Evolutionary conservation across 2,329 filamentous ascomycete species (phyloP), one percentile per base, ranked within the genome.

Genomic region (Microsporum audouinii): DNA sequence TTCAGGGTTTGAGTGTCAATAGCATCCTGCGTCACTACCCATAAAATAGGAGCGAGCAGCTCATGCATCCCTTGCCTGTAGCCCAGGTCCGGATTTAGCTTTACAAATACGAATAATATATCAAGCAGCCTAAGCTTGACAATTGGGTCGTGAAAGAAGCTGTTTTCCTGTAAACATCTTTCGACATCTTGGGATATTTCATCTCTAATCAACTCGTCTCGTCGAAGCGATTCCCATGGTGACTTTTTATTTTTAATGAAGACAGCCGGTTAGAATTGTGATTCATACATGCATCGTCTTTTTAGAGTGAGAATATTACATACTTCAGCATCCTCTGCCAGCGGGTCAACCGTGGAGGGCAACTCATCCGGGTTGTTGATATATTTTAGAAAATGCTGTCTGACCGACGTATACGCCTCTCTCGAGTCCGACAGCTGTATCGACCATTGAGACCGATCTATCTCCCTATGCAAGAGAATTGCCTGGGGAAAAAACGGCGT

Each of bases 41-140:
- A 90, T 5, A 96, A 78, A 41, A 99, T 85, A 0, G 94, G 91
- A 0, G 94, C 94, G 12, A 97, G 79, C 49, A 99, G 79, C 75
- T 99, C 94, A 71, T 99, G 94, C 92, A 99, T 99, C 8, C 94
- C 94, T 76, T 99, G 94, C n/a, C 94, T 85, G 71, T 99, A 99
- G 14, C 90, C 90, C 60, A 90, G 81, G 66, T 87, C 85, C 1
- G 89, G 89, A 69, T 97, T 89, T 59, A 95, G 82, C 73, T 96
- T 97, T 76, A 91, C 94, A 75, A 91, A 97, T 66, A 99, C 83
- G 73, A 97, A 99, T 38, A 99, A 79, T 36, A 96, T 85, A 70
- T 99, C 89, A 36, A 95, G 77, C 68, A 99, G 86, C 73, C 89
- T 88, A 47, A 80, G 81, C 72, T 97, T 94, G 0, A 88, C 89